Evolutionary conservation across 2,329 filamentous ascomycete genomes (phyloP), one percentile per base, ranked within the genome.

Genomic region (Paecilomyces dactylethromorphus): DNA sequence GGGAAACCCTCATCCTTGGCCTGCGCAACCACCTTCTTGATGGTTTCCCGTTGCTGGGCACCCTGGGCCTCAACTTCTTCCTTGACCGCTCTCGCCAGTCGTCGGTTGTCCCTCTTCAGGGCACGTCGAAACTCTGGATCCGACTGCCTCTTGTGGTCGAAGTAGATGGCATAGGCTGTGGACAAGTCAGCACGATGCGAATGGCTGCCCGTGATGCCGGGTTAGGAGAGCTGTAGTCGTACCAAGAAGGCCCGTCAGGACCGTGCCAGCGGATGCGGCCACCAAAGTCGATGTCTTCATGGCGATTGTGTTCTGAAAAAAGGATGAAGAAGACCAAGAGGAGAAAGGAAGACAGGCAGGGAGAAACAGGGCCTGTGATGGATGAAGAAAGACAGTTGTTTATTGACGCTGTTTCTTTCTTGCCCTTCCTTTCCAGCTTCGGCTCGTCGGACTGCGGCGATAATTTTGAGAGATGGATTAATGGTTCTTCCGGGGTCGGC

Each of bases 1-100:
- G 94, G 94, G 83, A 96, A 97, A 59, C 93, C 94, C 76, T 96
- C 92, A 59, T 90, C 89, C 79, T 92, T 90, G 67, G 92, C 91
- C 68, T 89, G 84, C 68, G 91, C 86, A 54, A 97, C 89, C 56
- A 85, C 86, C 59, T 78, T 76, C 77, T 88, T 88, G 78, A 99
- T 90, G 68, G 82, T 80, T 74, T 90, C 83, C 71, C 73, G 86
- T 62, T 79, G 74, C 61, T 70, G 69, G 53, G 75, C 77, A 49
- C 77, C 78, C 56, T 79, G 72, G 55, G 74, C 75, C 64, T 79
- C 78, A 11, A 69, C 75, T 65, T 80, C 77, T 66, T 81, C 77
- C 64, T 78, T 80, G 57, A 76, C 78, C 62, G 71, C 74, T 59
- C 76, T 71, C 54, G 77, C 79, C 63, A 80, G 69, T 57, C 74